These are phyloP conservation scores for Exophiala oligosperma DNA, from an alignment of 2,329 filamentous ascomycete species.

Conservation along the genomic window DNA sequence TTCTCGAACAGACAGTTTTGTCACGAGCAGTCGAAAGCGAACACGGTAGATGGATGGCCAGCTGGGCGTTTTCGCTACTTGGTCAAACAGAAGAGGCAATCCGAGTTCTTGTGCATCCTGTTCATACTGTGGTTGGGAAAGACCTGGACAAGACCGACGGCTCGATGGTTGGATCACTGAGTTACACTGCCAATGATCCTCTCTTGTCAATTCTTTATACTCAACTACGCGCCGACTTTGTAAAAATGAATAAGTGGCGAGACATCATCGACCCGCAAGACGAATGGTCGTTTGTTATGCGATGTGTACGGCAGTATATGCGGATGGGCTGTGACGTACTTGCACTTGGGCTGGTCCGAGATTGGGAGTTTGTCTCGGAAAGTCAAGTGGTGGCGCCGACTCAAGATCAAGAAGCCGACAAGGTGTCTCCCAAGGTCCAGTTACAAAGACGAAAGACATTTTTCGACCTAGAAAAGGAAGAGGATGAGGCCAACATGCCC, in stretches of 20 bases:
- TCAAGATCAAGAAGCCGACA: conserved; percentile 20
- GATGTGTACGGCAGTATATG: conserved; percentile 80
- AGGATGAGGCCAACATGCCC: conserved; percentile 54
- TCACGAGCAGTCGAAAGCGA: conserved; percentile 75
- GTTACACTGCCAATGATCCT: conserved; percentile 88
- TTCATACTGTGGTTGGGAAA: conserved; percentile 67
- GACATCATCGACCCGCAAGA: conserved; percentile 71
- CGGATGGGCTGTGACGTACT: conserved; percentile 93
- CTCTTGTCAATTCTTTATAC: conserved; percentile 77
- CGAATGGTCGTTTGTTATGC: conserved; percentile 87
- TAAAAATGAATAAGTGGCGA: conserved; percentile 81
- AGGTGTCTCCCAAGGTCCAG: conserved; percentile 20
- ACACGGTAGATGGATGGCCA: conserved; percentile 83
- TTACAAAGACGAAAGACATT: conserved; percentile 53
- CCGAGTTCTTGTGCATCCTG: conserved; percentile 75
- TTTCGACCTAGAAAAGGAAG: conserved; percentile 67
- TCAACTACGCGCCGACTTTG: conserved; percentile 75
- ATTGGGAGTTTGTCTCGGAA: conserved; percentile 51
- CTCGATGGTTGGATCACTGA: conserved; percentile 62
- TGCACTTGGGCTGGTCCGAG: conserved; percentile 70
- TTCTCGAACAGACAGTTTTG: conserved; percentile 79
- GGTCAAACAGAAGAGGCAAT: conserved; percentile 80
- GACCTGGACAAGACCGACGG: conserved; percentile 41
- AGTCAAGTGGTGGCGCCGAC: background rate
- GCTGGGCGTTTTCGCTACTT: conserved; percentile 94